Base-by-base conservation (phyloP, 179 eudicot genomes). In the Vitellaria paradoxa region DNA sequence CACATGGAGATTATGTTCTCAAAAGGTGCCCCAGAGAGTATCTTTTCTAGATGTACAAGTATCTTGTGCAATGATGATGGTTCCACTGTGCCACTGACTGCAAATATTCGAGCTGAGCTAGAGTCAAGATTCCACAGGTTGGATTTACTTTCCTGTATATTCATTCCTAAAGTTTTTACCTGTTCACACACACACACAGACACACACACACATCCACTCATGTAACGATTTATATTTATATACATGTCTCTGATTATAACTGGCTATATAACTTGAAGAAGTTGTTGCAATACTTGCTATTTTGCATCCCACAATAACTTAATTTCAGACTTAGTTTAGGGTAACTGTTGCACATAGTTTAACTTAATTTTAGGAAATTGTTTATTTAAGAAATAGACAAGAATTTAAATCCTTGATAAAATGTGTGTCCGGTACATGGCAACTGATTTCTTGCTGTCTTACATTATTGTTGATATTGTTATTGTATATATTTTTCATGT, bases 11-110 rank as follows among this genome's bases (percentile, higher is more conserved):
- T 90, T 73, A 92, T 96, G 97, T 94, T 92, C 77, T 89, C 97
- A 52, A 96, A 94, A 89, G 99, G 99, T 75, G 98, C 99, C 37
- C 99, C 99, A 20, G 99, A 96, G 90, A 96, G 97, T 82, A 91
- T 96, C 70, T 70, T 96, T 65, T 85, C 98, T 73, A 87, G 95
- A 83, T 96, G 97, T 85, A 82, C 98, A 30, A 92, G 86, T 70
- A 86, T 96, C 72, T 84, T 96, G 46, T 94, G 97, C 83, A 92
- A 94, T 80, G 91, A 89, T 71, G 91, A 91, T 81, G 97, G 97
- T 79, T 94, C 97, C 59, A 82, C 91, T 60, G 79, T 96, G 73
- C 97, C 93, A 50, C 85, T 96, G 69, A 88, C 94, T 64, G 81
- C 95, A 67, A 87, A 81, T 53, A 87, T 94, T 81, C 90, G 91